Base-by-base conservation (phyloP, 208 protist species). In the Lotmaria passim region DNA sequence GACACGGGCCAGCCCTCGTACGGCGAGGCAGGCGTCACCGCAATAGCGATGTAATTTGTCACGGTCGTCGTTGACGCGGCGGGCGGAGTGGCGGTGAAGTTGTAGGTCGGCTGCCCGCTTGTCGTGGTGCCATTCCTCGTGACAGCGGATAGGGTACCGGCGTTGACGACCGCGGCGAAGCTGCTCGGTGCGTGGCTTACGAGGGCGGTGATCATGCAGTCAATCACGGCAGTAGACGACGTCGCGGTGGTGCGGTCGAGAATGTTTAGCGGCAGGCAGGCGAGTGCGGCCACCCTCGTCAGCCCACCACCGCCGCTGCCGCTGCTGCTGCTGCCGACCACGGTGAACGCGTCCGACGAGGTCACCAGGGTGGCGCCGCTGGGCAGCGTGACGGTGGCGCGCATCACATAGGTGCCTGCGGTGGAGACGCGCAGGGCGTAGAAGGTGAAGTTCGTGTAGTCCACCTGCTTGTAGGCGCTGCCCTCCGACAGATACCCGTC, bases 81-180 rank as follows among this genome's bases (percentile, higher is more conserved):
- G 2, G 86, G 84, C 17, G 88, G 81, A 12, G 82, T 77, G 7
- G 92, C 91, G 39, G 65, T 78, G 65, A 96, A 96, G 11, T 31
- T 46, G 65, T 87, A 96, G 36, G 44, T 63, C 21, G 81, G 71
- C n/a, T 79, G 52, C 38, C 63, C 76, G 7, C 15, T 47, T 12
- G 51, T 30, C 19, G 74, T 80, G 15, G 76, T 77, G 53, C 66
- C 73, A 41, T 61, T 72, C 38, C 63, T 28, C 5, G 66, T 55
- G 24, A 83, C 78, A 17, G 60, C 23, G 11, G 83, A 86, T 12
- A 69, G 73, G 34, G 51, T 85, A 24, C 91, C 91, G 7, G 76
- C 73, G 73, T 76, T 91, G n/a, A 86, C 28, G 36, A 68, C 14
- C 12, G 94, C 79, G 7, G 53, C 83, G 75, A 89, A 96, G 47